Base-by-base conservation (phyloP, 2,329 filamentous ascomycete species). In the Pleomassaria siparia region DNA sequence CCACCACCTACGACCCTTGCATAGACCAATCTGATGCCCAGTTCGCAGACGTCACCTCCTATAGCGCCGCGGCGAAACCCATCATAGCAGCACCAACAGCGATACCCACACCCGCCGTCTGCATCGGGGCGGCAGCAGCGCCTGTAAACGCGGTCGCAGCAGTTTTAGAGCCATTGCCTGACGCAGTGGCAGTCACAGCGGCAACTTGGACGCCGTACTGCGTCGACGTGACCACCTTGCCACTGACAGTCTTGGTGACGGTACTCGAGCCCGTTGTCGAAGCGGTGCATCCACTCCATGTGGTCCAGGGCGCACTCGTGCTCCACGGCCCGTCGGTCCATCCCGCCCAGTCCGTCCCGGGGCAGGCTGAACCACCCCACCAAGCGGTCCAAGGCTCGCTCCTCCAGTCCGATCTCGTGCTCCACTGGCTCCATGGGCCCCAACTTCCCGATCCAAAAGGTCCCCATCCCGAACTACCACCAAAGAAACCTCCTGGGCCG, bases 241-340 rank as follows among this genome's bases (percentile, higher is more conserved):
- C 65, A 39, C 47, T 59, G 1, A 67, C 50, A 1, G 62, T 70
- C 0, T 53, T 63, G 1, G 66, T 70, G 5, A 62, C 52, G 0
- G 65, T 56, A 13, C 54, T 65, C 1, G 63, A 67, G 1, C 56
- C 59, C 2, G 66, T 71, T 8, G 68, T 72, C 2, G 37, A 55
- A 7, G 60, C 66, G 7, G 60, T 59, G 40, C 69, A 72, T 0
- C 51, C 65, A 3, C 40, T 44, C 69, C 69, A 72, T 4, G 54
- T 63, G 5, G 64, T 70, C 69, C 69, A 72, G 2, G 68, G 68
- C 12, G 68, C 64, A 29, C 43, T 43, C 10, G 64, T 70, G 21
- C 56, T 59, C 69, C 69, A 72, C 0, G 62, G 58, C 0, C 67
- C 68, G 0, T 57, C 50, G 6, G 69, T 71, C 68, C 68, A 71